A percentile compares a stretch with the other conserved stretches of the same genome.
Evolutionary conservation across 108 stramenopile species (phyloP).

Genomic region (Fragilaria radians): DNA sequence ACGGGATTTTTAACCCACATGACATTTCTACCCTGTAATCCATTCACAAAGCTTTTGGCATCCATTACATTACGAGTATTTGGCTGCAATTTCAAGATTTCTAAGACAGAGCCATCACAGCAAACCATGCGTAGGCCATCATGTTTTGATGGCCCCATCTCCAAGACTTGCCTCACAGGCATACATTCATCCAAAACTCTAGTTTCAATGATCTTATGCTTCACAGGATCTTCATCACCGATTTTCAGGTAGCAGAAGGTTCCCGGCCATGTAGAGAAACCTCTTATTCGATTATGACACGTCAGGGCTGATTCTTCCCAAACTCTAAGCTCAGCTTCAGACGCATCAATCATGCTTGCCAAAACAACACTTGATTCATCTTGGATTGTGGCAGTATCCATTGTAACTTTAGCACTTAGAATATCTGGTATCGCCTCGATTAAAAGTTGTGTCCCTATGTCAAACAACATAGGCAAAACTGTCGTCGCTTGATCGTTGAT

Average conservation of each 20-base stretch:
- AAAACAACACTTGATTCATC: slow-evolving; percentile 72
- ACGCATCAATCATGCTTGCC: slow-evolving; percentile 79
- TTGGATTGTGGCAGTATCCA: slow-evolving; percentile 77
- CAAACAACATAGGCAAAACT: slow-evolving; percentile 83
- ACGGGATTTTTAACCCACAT: slow-evolving; percentile 36
- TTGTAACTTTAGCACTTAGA: slow-evolving; percentile 55
- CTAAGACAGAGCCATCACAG: slow-evolving; percentile 87
- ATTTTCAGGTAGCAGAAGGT: slow-evolving; percentile 73
- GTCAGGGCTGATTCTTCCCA: slow-evolving; percentile 58
- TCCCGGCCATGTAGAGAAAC: slow-evolving; percentile 95
- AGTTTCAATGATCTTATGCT: slow-evolving; percentile 66
- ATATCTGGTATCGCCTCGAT: slow-evolving; percentile 74
- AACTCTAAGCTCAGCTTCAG: slow-evolving; percentile 63
- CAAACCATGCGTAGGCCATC: slow-evolving; percentile 83
- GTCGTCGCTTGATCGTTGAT: slow-evolving; percentile 84
- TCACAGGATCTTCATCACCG: slow-evolving; percentile 46
- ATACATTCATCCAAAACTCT: slow-evolving; percentile 46
- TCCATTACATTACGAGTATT: slow-evolving; percentile 87
- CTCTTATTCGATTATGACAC: slow-evolving; percentile 86
- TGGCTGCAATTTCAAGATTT: slow-evolving; percentile 84
- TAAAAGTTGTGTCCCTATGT: slow-evolving; percentile 75
- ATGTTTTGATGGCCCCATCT: slow-evolving; percentile 59
- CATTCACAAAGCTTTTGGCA: slow-evolving; percentile 91
- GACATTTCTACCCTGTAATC: slow-evolving; percentile 68
- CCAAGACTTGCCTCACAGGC: slow-evolving; percentile 38